Evolutionary conservation across 2,329 filamentous ascomycete species (phyloP), one percentile per base, ranked within the genome.

Genomic region (Beauveria caledonica): DNA sequence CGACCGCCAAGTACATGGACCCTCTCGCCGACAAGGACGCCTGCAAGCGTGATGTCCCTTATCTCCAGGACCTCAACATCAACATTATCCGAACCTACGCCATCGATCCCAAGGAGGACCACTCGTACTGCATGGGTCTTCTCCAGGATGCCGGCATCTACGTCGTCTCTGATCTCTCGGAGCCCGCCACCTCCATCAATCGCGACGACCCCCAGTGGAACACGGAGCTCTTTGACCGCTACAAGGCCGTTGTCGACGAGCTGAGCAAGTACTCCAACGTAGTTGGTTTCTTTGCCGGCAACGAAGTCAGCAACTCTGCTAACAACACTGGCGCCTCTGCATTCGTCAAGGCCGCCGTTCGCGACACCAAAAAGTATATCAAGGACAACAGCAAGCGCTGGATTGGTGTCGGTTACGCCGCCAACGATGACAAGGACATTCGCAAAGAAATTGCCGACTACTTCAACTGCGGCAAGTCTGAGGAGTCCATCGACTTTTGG

Each of bases 251-350:
- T 63, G 79, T 99, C 62, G 92, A 97, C 71, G 81, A 84, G 64
- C 79, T 99, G 69, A 80, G 83, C 67, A 81, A 89, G 72, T 97
- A 96, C 82, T 82, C 84, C 75, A 99, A 99, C 78, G 87, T 90
- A 56, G 86, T 99, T 65, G 94, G 94, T 69, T 99, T 97, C 87
- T 97, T 99, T 74, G 93, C 92, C 67, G 94, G 94, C 73, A 99
- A 99, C 77, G 94, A 99, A 78, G 94, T 99, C 64, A 88, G 91
- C 68, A 96, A 97, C 81, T 83, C 86, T 69, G 80, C 81, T 67
- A 92, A 87, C 82, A 97, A 96, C 84, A 97, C 93, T 55, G 78
- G 83, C 63, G 90, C 93, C 55, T 94, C 90, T 64, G 92, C 93
- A 66, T 99, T 89, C 74, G 94, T 99, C 77, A 99, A 97, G 85